Conservation (phyloP, 2,329 filamentous ascomycete species). For the Colletotrichum orbiculare region DNA sequence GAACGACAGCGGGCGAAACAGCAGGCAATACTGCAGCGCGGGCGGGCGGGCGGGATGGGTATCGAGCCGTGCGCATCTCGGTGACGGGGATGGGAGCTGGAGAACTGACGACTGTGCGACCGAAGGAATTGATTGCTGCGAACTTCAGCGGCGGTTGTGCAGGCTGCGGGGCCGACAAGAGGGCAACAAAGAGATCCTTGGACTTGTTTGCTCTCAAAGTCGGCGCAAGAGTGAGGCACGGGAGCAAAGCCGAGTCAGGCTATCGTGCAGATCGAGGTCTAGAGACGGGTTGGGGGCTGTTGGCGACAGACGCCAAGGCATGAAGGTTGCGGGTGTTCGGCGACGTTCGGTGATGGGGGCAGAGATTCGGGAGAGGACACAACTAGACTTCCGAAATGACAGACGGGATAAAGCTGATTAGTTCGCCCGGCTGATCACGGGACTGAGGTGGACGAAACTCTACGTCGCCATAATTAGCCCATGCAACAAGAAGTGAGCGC, state of each 20-base stretch:
- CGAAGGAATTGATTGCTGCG: conserved; percentile 5
- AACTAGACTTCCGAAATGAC: conserved; percentile 1
- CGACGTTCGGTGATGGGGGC: conserved; percentile 37
- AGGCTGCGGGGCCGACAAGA: conserved; percentile 18
- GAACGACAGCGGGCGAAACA: conserved; percentile 10
- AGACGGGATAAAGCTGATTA: conserved; percentile 16
- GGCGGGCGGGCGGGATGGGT: conserved; percentile 33
- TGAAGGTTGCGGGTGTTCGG: conserved; percentile 17
- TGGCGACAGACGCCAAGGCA: conserved; percentile 15
- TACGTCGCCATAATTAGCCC: conserved; percentile 31
- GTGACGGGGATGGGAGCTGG: conserved; percentile 4
- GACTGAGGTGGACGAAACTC: neutral
- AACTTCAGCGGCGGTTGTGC: conserved; percentile 10
- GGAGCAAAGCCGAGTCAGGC: conserved; percentile 2
- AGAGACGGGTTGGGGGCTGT: conserved; percentile 11
- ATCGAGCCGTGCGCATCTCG: conserved; percentile 29
- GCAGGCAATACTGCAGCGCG: conserved; percentile 21
- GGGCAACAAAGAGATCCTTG: conserved; percentile 6
- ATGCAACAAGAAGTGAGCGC: conserved; percentile 5
- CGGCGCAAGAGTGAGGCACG: conserved; percentile 7
- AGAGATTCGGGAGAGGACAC: conserved; percentile 16
- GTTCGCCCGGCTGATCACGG: neutral
- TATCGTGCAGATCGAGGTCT: conserved; percentile 11
- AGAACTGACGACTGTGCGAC: conserved; percentile 27
- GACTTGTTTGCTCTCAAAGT: conserved; percentile 1